Base-by-base conservation (phyloP, 2,329 filamentous ascomycete genomes). In the Xylaria sp. region DNA sequence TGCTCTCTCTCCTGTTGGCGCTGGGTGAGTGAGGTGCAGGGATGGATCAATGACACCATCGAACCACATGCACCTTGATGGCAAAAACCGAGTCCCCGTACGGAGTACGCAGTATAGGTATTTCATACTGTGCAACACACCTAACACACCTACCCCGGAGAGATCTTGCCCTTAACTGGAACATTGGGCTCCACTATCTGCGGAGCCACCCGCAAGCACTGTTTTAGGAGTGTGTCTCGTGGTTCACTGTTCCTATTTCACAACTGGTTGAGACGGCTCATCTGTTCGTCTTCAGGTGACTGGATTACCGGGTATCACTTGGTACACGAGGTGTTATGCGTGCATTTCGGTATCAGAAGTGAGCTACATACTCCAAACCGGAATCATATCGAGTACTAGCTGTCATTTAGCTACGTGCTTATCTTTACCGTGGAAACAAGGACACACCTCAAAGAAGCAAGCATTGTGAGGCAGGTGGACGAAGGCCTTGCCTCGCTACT, bases 11-110 rank as follows among this genome's bases (percentile, higher is more conserved):
- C 4, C 9, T 10, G 48, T n/a, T 9, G 12, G 25, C 6, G 23
- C 52, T 55, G 53, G 41, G 53, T 50, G 43, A 52, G n/a, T 45
- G 13, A 4, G 3, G 53, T 48, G 46, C 46, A 52, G 45, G 43
- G 41, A 62, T 53, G 48, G 30, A 39, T 56, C 62, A 45, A 68
- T 68, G 62, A 68, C 66, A 65, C 62, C 66, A 65, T 68, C 59
- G 56, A 57, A 58, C 62, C 61, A 58, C 57, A 61, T 39, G 50
- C 57, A 60, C 57, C 56, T 60, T 55, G 46, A 65, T 41, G 50
- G 36, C 41, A 41, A 25, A 10, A 50, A 20, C 50, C 28, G 28
- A 32, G n/a, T n/a, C n/a, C n/a, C n/a, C n/a, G n/a, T n/a, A n/a
- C n/a, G n/a, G n/a, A n/a, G n/a, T n/a, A n/a, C n/a, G n/a, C n/a